Base-by-base conservation (phyloP, 192 early-diverging fungal genomes). In the Backusella parvicylindrica region DNA sequence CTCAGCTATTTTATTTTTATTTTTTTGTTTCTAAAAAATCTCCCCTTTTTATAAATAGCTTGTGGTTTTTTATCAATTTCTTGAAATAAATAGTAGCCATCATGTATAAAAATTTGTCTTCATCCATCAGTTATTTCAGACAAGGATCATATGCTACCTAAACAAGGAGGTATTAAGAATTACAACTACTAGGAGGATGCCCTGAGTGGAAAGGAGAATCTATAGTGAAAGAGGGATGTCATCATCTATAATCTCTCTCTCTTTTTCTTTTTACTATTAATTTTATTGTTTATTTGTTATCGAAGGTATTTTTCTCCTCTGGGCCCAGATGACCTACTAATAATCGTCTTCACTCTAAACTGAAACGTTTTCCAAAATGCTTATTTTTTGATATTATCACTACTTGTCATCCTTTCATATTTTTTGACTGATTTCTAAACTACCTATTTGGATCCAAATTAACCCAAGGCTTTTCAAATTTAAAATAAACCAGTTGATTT, bases 41-140 rank as follows among this genome's bases (percentile, higher is more conserved):
- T n/a, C n/a, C n/a, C n/a, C n/a, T n/a, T n/a, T n/a, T n/a, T n/a
- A n/a, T n/a, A n/a, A n/a, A n/a, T n/a, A n/a, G n/a, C n/a, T n/a
- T n/a, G n/a, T n/a, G n/a, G n/a, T n/a, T n/a, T n/a, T n/a, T n/a
- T n/a, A n/a, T n/a, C n/a, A n/a, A n/a, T n/a, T n/a, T n/a, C n/a
- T n/a, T n/a, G n/a, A n/a, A n/a, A n/a, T n/a, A n/a, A n/a, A n/a
- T n/a, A n/a, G n/a, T 84, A 87, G 30, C 86, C 77, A 64, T 90
- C 90, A 11, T 88, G 85, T 11, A 85, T 81, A 86, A 69, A 21
- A 87, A 50, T 35, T 75, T 73, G 0, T 74, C 80, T 31, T 87
- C 83, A 50, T 73, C 87, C 47, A 84, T 72, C 11, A 79, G 71
- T 6, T 80, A 75, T 33, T 31, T 67, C 2, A 68, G 21, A 5